Conservation (phyloP, 2,329 filamentous ascomycete genomes). For the Pseudocercospora fijiensis region DNA sequence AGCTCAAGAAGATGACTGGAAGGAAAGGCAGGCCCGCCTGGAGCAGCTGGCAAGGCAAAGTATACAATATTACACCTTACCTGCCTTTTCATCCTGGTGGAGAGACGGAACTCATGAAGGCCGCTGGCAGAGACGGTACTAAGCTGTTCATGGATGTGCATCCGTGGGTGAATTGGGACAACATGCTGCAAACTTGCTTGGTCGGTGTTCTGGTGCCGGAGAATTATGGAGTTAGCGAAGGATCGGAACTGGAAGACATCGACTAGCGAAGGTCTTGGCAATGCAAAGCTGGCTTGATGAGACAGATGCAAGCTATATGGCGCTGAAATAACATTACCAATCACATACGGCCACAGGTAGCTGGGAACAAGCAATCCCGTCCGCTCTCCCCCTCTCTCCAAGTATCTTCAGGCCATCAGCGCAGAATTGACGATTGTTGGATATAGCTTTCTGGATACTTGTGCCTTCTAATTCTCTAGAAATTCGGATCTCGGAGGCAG, state of each 20-base stretch:
- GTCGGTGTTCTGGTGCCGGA: conserved; percentile 62
- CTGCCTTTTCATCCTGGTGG: conserved; percentile 88
- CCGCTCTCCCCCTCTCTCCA: too few species aligned
- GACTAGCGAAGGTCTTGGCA: conserved; percentile 46
- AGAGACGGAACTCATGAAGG: conserved; percentile 76
- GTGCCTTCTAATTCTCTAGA: too few species aligned
- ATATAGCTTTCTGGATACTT: too few species aligned
- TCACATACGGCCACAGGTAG: conserved; percentile 3
- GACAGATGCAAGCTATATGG: background rate
- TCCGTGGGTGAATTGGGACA: conserved; percentile 69
- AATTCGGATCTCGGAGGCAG: too few species aligned
- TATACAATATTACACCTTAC: conserved; percentile 93
- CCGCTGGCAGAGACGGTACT: conserved; percentile 66
- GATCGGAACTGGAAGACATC: conserved; percentile 56
- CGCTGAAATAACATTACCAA: background rate
- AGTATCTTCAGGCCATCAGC: too few species aligned
- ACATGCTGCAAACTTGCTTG: conserved; percentile 61
- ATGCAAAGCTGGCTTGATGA: background rate
- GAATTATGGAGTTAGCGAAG: conserved; percentile 41
- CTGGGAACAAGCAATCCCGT: background rate
- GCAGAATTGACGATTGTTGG: too few species aligned
- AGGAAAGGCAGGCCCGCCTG: conserved; percentile 80
- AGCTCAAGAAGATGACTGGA: conserved; percentile 76
- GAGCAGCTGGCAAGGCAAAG: conserved; percentile 83
- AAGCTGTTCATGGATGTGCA: conserved; percentile 64